Evolutionary conservation across 768 basidiomycete genomes (phyloP), one percentile per base, ranked within the genome.

Genomic region (Psilocybe azurescens): DNA sequence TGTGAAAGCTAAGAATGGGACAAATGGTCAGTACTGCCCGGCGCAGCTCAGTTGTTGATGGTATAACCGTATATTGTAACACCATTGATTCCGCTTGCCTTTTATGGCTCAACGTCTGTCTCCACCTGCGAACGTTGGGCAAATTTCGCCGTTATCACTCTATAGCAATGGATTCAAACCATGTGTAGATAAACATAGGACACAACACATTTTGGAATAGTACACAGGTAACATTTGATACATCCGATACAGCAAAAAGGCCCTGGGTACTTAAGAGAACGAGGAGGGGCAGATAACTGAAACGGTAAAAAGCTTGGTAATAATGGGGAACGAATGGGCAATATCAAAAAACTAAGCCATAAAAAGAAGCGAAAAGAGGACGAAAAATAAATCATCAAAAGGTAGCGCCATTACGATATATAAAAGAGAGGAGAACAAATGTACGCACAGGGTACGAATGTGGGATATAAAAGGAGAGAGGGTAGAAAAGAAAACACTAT

Each of bases 401-500:
- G 56, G 60, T 60, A 57, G 54, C 62, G 61, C 62, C 55, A 60
- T 52, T 55, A 39, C 28, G 48, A 49, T 50, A 62, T 53, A 62
- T 53, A 62, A 32, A 61, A 28, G 55, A 18, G 53, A 32, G 44
- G n/a, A 47, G 24, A 44, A 47, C 24, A 41, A 24, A 51, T 18
- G 41, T 28, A 33, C 16, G 36, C 10, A 32, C 55, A n/a, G n/a
- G 41, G 57, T 52, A 49, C 52, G 53, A 51, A 53, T 53, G 52
- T 20, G 16, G n/a, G 52, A 53, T 36, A 36, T 18, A 36, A 33
- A 18, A 32, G 16, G 20, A 36, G 33, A 53, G 61, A 44, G 20
- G 58, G 36, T 16, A 58, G n/a, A 44, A n/a, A 51, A 16, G 29
- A 61, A 51, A 44, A 51, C 39, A 70, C 89, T 78, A 93, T 76